phyloP scores from a whole-genome alignment of 192 early-diverging fungal genomes.

The Dimargaris cristalligena region DNA sequence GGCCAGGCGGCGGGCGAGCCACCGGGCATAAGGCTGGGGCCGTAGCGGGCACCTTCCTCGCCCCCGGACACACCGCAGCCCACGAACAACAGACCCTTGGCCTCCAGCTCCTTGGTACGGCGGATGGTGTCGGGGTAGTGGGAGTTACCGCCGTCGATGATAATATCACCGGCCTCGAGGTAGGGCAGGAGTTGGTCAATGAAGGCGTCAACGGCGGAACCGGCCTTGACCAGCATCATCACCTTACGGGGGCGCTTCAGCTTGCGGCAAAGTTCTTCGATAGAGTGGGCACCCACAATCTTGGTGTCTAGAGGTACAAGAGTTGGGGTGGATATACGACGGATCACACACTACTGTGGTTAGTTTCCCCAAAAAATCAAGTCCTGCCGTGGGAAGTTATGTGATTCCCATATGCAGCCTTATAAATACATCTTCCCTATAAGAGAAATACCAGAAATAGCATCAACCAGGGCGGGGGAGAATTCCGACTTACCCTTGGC shows the following conservation, averaged over 20 bases:
- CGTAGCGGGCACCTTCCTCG: slow-evolving; percentile 95
- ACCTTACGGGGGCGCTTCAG: slow-evolving; percentile 93
- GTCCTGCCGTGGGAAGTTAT: no score
- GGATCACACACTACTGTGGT: no score
- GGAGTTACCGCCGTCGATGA: slow-evolving; percentile 98
- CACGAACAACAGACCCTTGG: slow-evolving; percentile 86
- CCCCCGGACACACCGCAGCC: slow-evolving; percentile 97
- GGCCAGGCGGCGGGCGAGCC: slow-evolving; percentile 87
- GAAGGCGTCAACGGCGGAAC: slow-evolving; percentile 83
- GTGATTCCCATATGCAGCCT: no score
- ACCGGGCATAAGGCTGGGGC: slow-evolving; percentile 95
- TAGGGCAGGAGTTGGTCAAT: slow-evolving; percentile 77
- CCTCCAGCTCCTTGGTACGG: slow-evolving; percentile 71
- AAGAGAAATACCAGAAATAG: no score
- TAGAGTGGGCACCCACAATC: slow-evolving; percentile 82
- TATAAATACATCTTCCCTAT: no score
- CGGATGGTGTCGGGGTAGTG: slow-evolving; percentile 95
- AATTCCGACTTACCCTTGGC: no score
- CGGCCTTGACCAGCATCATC: slow-evolving; percentile 98
- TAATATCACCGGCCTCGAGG: slow-evolving; percentile 82
- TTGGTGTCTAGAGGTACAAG: no score
- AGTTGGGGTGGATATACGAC: no score
- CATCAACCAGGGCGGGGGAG: no score
- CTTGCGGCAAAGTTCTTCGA: slow-evolving; percentile 86
- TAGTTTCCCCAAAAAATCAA: no score